A percentile compares a stretch with the other conserved stretches of the same genome.
phyloP scores from a whole-genome alignment of 192 early-diverging fungal species.

The Gaertneriomyces sp. region DNA sequence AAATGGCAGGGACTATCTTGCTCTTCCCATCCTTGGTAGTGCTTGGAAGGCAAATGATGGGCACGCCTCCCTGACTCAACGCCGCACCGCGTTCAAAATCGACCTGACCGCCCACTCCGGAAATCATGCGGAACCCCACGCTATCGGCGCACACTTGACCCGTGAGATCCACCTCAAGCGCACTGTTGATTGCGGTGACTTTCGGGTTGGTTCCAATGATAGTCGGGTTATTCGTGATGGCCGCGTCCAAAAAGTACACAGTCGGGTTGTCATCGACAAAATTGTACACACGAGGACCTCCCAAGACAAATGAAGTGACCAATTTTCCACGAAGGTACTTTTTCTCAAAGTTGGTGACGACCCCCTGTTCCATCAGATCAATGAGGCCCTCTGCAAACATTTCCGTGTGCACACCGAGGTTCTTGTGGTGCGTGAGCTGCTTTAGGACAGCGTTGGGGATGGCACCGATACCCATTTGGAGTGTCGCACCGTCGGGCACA shows the following conservation, averaged over 20 bases:
- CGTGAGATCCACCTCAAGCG: conserved; percentile 50
- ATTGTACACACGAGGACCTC: conserved; percentile 39
- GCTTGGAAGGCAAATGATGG: conserved; percentile 48
- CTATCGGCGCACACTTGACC: conserved; percentile 51
- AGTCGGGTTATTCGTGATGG: conserved; percentile 44
- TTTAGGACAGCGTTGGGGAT: conserved; percentile 53
- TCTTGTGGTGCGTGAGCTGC: conserved; percentile 39
- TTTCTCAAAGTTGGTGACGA: conserved; percentile 45
- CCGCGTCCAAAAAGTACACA: conserved; percentile 39
- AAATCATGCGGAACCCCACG: conserved; percentile 41
- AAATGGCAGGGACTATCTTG: conserved; percentile 38
- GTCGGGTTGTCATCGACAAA: conserved; percentile 49
- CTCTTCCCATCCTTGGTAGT: conserved; percentile 36
- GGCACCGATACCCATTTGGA: conserved; percentile 51
- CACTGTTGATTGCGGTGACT: conserved; percentile 52
- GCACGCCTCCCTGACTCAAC: conserved; percentile 40
- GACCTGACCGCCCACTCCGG: conserved; percentile 52
- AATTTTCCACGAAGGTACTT: conserved; percentile 34
- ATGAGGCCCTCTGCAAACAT: conserved; percentile 53
- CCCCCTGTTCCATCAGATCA: conserved; percentile 43
- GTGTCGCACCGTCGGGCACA: conserved; percentile 44
- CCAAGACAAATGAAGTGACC: conserved; percentile 44
- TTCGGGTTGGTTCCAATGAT: conserved; percentile 46
- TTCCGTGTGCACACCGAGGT: conserved; percentile 54
- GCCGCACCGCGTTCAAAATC: conserved; percentile 55